phyloP scores from a whole-genome alignment of 176 grass and related monocot genomes.

The Carex cristatella region DNA sequence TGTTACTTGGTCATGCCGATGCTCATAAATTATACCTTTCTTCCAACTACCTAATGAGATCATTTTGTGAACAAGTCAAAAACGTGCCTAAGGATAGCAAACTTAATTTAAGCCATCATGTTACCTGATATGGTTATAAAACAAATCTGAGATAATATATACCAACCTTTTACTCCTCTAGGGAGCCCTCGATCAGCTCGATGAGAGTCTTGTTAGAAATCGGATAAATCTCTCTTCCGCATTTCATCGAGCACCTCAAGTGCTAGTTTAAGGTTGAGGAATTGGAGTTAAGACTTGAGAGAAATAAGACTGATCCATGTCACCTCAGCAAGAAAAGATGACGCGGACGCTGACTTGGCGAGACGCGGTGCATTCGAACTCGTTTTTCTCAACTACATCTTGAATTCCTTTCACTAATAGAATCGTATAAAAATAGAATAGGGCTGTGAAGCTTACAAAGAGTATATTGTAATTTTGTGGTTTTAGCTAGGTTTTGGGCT shows the following conservation, averaged over 20 bases:
- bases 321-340: too few relatives aligned
- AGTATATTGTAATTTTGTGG: too few relatives aligned
- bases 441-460: too few relatives aligned
- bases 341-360: too few relatives aligned
- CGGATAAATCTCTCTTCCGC: neutral
- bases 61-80: neutral
- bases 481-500: too few relatives aligned
- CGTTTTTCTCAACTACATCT: too few relatives aligned
- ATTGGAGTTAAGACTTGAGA: neutral
- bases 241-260: slow-evolving; percentile 13
- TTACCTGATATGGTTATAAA: neutral
- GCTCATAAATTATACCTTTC: neutral
- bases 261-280: neutral
- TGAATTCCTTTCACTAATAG: too few relatives aligned
- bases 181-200: neutral
- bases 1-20: neutral
- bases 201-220: neutral
- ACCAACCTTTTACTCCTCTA: neutral
- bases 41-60: neutral
- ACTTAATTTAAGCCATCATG: neutral
- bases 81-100: neutral
- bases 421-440: too few relatives aligned
- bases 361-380: too few relatives aligned
- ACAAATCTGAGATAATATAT: neutral
- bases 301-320: too few relatives aligned